Evolutionary conservation across 441 rosid species (phyloP).

Genomic region (Monsonia emarginata): DNA sequence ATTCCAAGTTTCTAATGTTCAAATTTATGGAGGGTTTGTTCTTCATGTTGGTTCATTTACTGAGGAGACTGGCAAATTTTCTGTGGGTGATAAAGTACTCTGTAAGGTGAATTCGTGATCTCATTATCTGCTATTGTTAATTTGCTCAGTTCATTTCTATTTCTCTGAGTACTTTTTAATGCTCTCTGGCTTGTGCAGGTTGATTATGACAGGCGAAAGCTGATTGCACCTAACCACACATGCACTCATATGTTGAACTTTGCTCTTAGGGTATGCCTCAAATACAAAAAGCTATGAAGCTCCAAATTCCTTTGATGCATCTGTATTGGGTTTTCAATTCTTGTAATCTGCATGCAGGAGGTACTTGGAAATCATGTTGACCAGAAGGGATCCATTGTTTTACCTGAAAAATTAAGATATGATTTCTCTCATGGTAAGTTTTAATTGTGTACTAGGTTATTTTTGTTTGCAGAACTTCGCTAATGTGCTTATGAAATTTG

Average conservation of each 20-base stretch:
- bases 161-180: neutral
- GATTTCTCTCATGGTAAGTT: conserved; percentile 90
- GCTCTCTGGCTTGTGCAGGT: conserved; percentile 38
- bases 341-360: conserved; percentile 42
- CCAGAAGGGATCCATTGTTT: conserved; percentile 95
- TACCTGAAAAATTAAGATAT: conserved; percentile 88
- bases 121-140: conserved; percentile 3
- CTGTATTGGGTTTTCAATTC: neutral
- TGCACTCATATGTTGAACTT: conserved; percentile 96
- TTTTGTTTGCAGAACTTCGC: conserved; percentile 14
- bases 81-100: conserved; percentile 58
- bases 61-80: conserved; percentile 33
- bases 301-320: neutral
- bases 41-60: conserved; percentile 70
- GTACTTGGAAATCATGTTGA: conserved; percentile 92
- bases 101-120: conserved; percentile 52
- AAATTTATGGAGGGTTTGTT: conserved; percentile 84
- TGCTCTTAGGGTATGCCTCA: conserved; percentile 67
- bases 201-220: conserved; percentile 79
- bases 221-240: conserved; percentile 90
- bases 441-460: conserved; percentile 3
- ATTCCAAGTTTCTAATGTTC: conserved; percentile 75
- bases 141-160: conserved; percentile 6
- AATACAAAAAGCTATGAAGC: neutral
- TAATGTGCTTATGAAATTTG: conserved; percentile 16